Base-by-base conservation (phyloP, 306 rosid genomes). In the Corylus heterophylla region DNA sequence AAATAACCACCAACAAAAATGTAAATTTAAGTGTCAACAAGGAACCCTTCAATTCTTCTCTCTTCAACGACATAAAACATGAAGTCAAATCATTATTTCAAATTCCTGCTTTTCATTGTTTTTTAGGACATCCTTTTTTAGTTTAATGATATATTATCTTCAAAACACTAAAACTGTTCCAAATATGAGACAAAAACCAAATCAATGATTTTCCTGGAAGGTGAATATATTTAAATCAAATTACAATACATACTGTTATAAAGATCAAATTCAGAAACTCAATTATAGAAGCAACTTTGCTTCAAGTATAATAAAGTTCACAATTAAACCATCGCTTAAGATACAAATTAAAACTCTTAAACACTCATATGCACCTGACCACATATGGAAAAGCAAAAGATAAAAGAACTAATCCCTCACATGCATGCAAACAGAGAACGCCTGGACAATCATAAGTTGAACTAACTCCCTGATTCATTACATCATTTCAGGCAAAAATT, bases 241-340 rank as follows among this genome's bases (percentile, higher is more conserved):
- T n/a, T 5, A 35, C 10, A 56, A 49, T 49, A 20, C 35, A 59
- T 12, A 67, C 25, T 22, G 63, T 52, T 62, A 59, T 37, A 64
- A 14, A 5, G n/a, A 74, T 84, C 67, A 50, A 74, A 78, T 25
- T 74, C 51, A 49, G 73, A 52, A 37, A 63, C 77, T 54, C 79
- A 77, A 73, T 68, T 55, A 18, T 44, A 49, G 72, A 47, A 16
- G 7, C 58, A 27, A 51, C 29, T 63, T 63, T 14, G 5, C 45
- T 31, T 63, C 18, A 63, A 73, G 29, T 58, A 27, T 75, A 61
- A 61, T 12, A 62, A 75, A 69, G 29, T 78, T 69, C 73, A 75
- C 47, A 48, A 31, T 29, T 13, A 29, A 62, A 56, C 29, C 69
- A 1, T 62, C 25, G 69, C 29, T 27, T 8, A 62, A 62, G 39